Conservation (phyloP, 441 rosid species). For the Viola pubescens region DNA sequence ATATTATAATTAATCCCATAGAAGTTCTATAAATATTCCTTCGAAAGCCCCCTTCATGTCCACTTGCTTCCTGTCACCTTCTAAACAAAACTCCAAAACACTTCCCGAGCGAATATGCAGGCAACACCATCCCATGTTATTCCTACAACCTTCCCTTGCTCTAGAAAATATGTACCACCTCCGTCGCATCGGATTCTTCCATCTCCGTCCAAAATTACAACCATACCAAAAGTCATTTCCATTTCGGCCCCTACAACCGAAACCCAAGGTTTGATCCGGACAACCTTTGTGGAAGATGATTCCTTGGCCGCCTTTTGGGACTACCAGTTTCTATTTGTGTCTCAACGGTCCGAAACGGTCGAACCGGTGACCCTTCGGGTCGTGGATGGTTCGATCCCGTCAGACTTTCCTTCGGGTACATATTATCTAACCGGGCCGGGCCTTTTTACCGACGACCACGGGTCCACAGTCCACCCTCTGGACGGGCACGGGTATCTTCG, state of each 20-base stretch:
- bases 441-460: conserved; percentile 71
- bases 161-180: conserved; percentile 17
- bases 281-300: conserved; percentile 28
- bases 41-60: background rate
- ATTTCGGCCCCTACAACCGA: conserved; percentile 32
- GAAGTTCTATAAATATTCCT: background rate
- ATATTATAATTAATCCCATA: background rate
- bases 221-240: conserved; percentile 34
- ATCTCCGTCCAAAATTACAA: conserved; percentile 18
- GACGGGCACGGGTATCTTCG: conserved; percentile 89
- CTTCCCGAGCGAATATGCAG: conserved; percentile 25
- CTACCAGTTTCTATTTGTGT: conserved; percentile 71
- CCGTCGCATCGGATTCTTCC: conserved; percentile 23
- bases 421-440: conserved; percentile 87
- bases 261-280: conserved; percentile 5
- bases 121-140: conserved; percentile 19
- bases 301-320: conserved; percentile 63
- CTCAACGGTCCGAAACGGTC: conserved; percentile 62
- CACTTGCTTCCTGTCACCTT: background rate
- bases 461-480: conserved; percentile 87
- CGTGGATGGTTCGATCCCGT: conserved; percentile 54
- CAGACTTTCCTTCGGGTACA: conserved; percentile 71
- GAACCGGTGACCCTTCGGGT: conserved; percentile 36
- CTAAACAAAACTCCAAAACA: background rate
- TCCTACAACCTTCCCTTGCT: conserved; percentile 35